phyloP scores from a whole-genome alignment of 2,329 filamentous ascomycete genomes.

The Lasiodiplodia sp. region DNA sequence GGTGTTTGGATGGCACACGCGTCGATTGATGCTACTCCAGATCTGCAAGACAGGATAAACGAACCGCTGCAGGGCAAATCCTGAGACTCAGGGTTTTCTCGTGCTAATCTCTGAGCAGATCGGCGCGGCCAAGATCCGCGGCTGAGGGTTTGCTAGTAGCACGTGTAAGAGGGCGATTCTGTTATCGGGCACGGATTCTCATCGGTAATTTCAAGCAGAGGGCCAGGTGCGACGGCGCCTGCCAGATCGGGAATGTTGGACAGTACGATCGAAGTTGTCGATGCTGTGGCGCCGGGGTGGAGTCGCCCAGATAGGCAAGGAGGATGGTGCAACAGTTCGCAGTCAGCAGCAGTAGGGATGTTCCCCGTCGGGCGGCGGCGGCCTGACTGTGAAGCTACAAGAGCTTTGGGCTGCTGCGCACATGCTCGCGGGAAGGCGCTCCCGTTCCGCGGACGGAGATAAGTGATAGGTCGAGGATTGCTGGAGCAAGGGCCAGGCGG shows the following conservation, averaged over 20 bases:
- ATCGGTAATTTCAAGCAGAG: conserved; percentile 16
- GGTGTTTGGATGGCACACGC: not conserved
- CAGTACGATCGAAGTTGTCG: conserved; percentile 11
- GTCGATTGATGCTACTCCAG: not conserved
- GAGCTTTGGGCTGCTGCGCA: conserved; percentile 14
- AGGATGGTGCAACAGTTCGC: not conserved
- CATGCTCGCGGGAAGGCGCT: conserved; percentile 20
- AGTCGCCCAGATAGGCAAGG: conserved; percentile 10
- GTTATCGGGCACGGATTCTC: conserved; percentile 21
- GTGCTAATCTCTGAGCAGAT: conserved; percentile 8
- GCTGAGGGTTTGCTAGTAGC: not conserved
- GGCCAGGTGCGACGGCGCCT: not conserved
- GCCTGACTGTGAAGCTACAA: conserved; percentile 3
- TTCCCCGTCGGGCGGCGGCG: conserved; percentile 19
- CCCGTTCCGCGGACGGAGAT: conserved; percentile 20
- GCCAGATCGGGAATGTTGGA: conserved; percentile 12
- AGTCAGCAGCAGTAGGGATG: conserved; percentile 9
- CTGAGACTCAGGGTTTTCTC: not conserved
- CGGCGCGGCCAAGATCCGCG: not conserved
- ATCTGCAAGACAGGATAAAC: conserved; percentile 2
- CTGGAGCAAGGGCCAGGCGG: not conserved
- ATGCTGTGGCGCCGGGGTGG: conserved; percentile 1
- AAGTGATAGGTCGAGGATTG: not conserved
- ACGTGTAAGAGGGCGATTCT: conserved; percentile 10
- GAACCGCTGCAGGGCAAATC: conserved; percentile 21